These are phyloP conservation scores for Berkeleyomyces basicola DNA, from an alignment of 2,329 filamentous ascomycete genomes.

Conservation along the genomic window DNA sequence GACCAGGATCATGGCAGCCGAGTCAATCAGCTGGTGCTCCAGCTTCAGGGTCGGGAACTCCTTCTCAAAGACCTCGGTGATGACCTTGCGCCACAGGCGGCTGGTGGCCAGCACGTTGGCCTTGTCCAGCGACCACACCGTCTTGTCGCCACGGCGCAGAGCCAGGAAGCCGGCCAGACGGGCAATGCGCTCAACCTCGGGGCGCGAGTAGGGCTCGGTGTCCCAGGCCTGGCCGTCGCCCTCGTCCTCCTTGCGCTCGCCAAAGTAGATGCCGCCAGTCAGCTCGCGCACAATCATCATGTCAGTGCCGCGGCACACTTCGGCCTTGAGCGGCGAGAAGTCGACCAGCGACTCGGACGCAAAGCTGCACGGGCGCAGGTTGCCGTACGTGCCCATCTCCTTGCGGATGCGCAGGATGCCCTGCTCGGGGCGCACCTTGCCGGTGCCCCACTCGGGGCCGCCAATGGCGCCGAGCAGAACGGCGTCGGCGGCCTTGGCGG, in stretches of 20 bases:
- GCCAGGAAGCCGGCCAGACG: conserved; percentile 70
- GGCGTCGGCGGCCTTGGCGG: conserved; percentile 73
- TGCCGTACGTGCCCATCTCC: conserved; percentile 85
- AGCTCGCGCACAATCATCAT: conserved; percentile 87
- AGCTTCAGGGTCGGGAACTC: conserved; percentile 81
- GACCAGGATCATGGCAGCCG: conserved; percentile 93
- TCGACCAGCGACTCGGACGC: conserved; percentile 73
- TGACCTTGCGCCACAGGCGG: conserved; percentile 74
- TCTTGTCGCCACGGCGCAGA: conserved; percentile 50
- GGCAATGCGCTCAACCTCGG: conserved; percentile 78
- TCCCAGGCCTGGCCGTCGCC: conserved; percentile 63
- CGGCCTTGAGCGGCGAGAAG: conserved; percentile 70
- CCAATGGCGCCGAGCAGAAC: conserved; percentile 88
- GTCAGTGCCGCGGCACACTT: conserved; percentile 73
- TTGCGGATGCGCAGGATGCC: conserved; percentile 82
- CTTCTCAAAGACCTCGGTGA: conserved; percentile 66
- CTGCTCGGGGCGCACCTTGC: conserved; percentile 76
- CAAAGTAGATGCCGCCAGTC: conserved; percentile 91
- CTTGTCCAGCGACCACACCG: conserved; percentile 80
- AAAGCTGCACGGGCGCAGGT: conserved; percentile 92
- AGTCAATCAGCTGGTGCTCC: conserved; percentile 84
- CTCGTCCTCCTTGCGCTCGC: conserved; percentile 65
- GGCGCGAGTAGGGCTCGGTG: conserved; percentile 69
- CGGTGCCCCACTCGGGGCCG: conserved; percentile 92
- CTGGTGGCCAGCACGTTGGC: conserved; percentile 89